phyloP scores from a whole-genome alignment of 2,329 filamentous ascomycete species.

The Pleoardoris graminearum region DNA sequence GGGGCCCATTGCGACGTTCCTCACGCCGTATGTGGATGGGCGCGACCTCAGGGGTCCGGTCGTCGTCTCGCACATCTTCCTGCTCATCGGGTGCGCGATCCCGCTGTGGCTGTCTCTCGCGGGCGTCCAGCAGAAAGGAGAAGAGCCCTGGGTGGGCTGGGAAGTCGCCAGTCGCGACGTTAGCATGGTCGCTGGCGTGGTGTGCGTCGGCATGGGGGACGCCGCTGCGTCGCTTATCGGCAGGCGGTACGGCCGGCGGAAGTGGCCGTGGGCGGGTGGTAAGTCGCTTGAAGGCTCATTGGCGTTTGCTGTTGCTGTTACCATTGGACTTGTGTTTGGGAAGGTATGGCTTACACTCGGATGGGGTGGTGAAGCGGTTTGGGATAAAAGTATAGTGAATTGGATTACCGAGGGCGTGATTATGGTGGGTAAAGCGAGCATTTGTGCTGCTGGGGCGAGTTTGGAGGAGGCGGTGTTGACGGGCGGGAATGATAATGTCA shows the following conservation, averaged over 20 bases:
- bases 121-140: conserved; percentile 62
- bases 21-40: conserved; percentile 93
- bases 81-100: conserved; percentile 92
- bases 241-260: conserved; percentile 78
- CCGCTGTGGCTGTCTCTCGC: conserved; percentile 89
- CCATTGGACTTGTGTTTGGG: conserved; percentile 69
- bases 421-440: conserved; percentile 60
- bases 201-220: conserved; percentile 94
- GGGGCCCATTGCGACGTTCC: conserved; percentile 79
- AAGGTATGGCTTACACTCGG: conserved; percentile 76
- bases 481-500: conserved; percentile 97
- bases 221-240: conserved; percentile 91
- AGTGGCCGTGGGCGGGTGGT: conserved; percentile 96
- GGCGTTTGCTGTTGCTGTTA: conserved; percentile 82
- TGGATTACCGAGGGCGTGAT: conserved; percentile 29
- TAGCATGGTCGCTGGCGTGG: conserved; percentile 87
- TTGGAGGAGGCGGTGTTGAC: conserved; percentile 94
- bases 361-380: conserved; percentile 55
- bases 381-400: conserved; percentile 48
- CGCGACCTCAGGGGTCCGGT: conserved; percentile 91
- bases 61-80: conserved; percentile 93
- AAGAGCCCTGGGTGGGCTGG: conserved; percentile 69
- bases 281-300: conserved; percentile 88
- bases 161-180: conserved; percentile 71
- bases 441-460: conserved; percentile 78